Base-by-base conservation (phyloP, 805 yeast genomes). In the Grigorovia yakushimaensis region DNA sequence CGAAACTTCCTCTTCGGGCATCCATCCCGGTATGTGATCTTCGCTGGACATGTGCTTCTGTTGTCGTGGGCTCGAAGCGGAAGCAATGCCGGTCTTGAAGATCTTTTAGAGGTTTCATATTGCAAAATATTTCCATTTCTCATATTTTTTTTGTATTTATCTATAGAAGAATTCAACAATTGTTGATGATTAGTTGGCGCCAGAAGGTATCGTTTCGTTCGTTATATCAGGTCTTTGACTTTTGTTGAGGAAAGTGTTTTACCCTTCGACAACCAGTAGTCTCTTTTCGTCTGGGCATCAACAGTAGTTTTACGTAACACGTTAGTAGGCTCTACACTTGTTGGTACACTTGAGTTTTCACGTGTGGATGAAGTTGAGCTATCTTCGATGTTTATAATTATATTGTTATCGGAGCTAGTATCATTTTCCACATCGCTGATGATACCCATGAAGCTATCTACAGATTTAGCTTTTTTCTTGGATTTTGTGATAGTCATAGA, bases 231-330 rank as follows among this genome's bases (percentile, higher is more conserved):
- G 7, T 33, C 37, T 3, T 33, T n/a, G 6, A 15, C 4, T 33
- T 33, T 33, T 15, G 37, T 15, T 13, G 17, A 11, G n/a, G 37
- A 33, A 3, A 57, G 49, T n/a, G 55, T 50, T 36, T 56, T 57
- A 15, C 66, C 66, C 50, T 64, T 64, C 24, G 64, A 60, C 27
- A 61, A 50, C 68, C 68, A 64, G 49, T 62, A 64, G 40, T 62
- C 63, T 24, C 68, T 48, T 46, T 57, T 55, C 1, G 68, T 62
- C 43, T 60, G 66, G 1, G 66, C 62, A 45, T 62, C 63, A 3
- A 62, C 67, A 1, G 61, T 55, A 8, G 44, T 38, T 40, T 49
- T 57, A 30, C 52, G 50, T 21, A 58, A 37, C 6, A 17, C 13
- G 4, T 21, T 36, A 7, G 21, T 38, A 3, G 44, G 49, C 20